These are phyloP conservation scores for Ustilago nuda DNA, from an alignment of 1,284 basidiomycete species.

Conservation along the genomic window DNA sequence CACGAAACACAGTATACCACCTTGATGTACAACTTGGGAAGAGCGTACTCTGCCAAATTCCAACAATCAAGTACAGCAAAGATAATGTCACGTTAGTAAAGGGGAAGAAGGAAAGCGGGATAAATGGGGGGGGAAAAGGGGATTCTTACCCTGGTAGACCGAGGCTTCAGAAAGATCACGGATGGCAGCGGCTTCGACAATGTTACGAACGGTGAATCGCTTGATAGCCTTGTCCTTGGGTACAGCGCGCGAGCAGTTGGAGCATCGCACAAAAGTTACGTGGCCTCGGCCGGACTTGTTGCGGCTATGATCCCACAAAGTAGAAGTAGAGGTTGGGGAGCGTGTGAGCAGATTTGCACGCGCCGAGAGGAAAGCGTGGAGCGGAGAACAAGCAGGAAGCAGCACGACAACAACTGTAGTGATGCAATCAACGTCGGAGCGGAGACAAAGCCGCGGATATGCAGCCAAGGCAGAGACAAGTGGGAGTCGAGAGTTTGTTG, in stretches of 20 bases:
- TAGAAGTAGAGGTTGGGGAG: not conserved
- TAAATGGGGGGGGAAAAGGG: not conserved
- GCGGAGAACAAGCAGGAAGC: not conserved
- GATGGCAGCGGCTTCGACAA: slow-evolving; percentile 98
- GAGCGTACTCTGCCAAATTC: slow-evolving; percentile 82
- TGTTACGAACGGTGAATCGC: slow-evolving; percentile 98
- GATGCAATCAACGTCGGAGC: slow-evolving; percentile 1
- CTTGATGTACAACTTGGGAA: slow-evolving; percentile 99
- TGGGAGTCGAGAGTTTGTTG: not conserved
- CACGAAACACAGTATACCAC: slow-evolving; percentile 99
- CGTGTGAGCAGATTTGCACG: slow-evolving; percentile 14
- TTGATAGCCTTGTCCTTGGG: slow-evolving; percentile 96
- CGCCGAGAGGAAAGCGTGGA: not conserved
- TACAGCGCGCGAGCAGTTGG: slow-evolving; percentile 83
- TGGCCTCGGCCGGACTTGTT: slow-evolving; percentile 87
- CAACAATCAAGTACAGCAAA: not conserved
- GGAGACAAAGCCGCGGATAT: not conserved
- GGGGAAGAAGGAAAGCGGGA: not conserved
- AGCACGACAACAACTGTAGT: not conserved
- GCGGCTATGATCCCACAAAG: slow-evolving; percentile 71
- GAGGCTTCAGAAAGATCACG: slow-evolving; percentile 96
- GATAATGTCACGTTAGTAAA: not conserved
- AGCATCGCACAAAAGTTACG: slow-evolving; percentile 92
- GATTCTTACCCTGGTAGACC: slow-evolving; percentile 84
- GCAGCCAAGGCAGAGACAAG: not conserved